Evolutionary conservation across 2,329 filamentous ascomycete species (phyloP).

Genomic region (Ceratocystiopsis minuta): DNA sequence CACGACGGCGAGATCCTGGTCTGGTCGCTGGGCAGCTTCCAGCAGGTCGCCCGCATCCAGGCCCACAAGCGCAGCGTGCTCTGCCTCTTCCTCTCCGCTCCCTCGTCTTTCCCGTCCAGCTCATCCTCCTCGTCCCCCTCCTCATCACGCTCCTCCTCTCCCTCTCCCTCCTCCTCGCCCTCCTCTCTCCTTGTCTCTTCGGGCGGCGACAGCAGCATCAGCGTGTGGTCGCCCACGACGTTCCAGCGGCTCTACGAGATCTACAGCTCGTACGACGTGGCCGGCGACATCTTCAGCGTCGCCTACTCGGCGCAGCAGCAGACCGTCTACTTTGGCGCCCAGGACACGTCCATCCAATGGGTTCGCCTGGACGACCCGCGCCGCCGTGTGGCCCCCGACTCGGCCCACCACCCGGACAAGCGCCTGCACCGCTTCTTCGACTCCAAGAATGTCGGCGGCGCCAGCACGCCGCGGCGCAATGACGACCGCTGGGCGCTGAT

Average conservation of each 20-base stretch:
- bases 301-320: constrained; percentile 64
- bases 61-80: constrained; percentile 87
- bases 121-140: constrained; percentile 39
- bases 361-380: constrained; percentile 51
- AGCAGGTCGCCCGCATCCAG: constrained; percentile 59
- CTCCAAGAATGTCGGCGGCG: constrained; percentile 68
- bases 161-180: constrained; percentile 30
- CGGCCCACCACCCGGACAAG: constrained; percentile 52
- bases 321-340: constrained; percentile 78
- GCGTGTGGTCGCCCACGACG: constrained; percentile 71
- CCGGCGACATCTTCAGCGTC: constrained; percentile 86
- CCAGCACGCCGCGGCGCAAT: constrained; percentile 55
- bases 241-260: constrained; percentile 71
- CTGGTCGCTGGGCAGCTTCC: constrained; percentile 79
- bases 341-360: constrained; percentile 95
- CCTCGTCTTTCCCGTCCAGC: too few relatives aligned
- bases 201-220: constrained; percentile 83
- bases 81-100: constrained; percentile 61
- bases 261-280: constrained; percentile 78
- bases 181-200: constrained; percentile 72
- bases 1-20: constrained; percentile 86
- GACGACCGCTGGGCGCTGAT: constrained; percentile 38
- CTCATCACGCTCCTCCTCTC: background rate
- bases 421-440: constrained; percentile 85
- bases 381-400: constrained; percentile 39